Evolutionary conservation across 2,329 filamentous ascomycete genomes (phyloP).

Genomic region (Nemania abortiva): DNA sequence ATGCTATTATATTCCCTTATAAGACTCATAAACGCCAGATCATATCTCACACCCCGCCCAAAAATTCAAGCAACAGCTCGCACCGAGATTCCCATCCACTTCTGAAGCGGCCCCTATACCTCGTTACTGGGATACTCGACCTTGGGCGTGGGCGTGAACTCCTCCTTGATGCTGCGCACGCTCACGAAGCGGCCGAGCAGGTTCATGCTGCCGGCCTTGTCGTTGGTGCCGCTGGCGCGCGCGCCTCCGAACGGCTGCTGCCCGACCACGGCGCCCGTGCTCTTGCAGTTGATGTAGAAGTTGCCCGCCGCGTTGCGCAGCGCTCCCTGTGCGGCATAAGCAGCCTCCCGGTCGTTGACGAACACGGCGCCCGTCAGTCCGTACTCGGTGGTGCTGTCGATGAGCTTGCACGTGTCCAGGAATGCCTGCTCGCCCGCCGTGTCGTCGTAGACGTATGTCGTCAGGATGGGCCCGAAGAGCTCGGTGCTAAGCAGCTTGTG

Average conservation of each 20-base stretch:
- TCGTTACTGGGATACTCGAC: conserved; percentile 81
- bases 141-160: conserved; percentile 73
- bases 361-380: conserved; percentile 83
- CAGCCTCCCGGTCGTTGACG: conserved; percentile 73
- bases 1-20: not conserved
- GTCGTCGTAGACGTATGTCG: conserved; percentile 83
- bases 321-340: conserved; percentile 76
- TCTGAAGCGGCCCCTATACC: conserved; percentile 53
- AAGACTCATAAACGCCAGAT: conserved; percentile 22
- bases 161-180: conserved; percentile 78
- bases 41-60: not conserved
- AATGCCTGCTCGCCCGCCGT: conserved; percentile 67
- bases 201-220: conserved; percentile 77
- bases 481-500: conserved; percentile 82
- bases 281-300: conserved; percentile 90
- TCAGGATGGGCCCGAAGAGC: conserved; percentile 69
- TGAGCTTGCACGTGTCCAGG: conserved; percentile 67
- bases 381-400: conserved; percentile 81
- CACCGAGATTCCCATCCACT: not conserved
- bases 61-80: not conserved
- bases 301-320: conserved; percentile 82
- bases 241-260: conserved; percentile 80
- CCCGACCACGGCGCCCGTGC: conserved; percentile 77
- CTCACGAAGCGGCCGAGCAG: conserved; percentile 75
- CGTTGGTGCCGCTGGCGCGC: conserved; percentile 77